phyloP scores from a whole-genome alignment of 176 grass and related monocot species.

The Panicum miliaceum region DNA sequence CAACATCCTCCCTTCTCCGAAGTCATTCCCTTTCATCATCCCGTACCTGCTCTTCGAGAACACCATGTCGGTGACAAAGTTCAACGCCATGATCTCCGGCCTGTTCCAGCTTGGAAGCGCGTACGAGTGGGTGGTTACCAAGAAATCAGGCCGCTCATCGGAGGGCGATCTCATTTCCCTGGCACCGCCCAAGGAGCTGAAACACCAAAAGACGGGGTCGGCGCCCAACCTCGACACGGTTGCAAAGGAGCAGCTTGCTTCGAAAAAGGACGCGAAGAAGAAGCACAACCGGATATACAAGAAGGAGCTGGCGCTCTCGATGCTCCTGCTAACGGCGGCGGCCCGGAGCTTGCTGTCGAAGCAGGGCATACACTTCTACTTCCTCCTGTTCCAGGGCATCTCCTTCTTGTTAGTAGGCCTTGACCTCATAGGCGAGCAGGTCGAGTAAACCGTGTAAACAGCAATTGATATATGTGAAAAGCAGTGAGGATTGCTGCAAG shows the following conservation, averaged over 20 bases:
- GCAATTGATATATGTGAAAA: conserved; percentile 38
- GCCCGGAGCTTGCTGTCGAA: conserved; percentile 91
- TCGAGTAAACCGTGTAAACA: conserved; percentile 64
- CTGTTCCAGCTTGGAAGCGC: conserved; percentile 94
- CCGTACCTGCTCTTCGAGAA: conserved; percentile 98
- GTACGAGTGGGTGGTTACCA: conserved; percentile 97
- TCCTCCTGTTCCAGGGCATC: conserved; percentile 96
- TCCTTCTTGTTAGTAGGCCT: conserved; percentile 96
- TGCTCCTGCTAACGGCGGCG: conserved; percentile 77
- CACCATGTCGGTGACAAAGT: conserved; percentile 99
- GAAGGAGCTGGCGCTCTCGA: conserved; percentile 85
- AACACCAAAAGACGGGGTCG: conserved; percentile 54
- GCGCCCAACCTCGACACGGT: conserved; percentile 62
- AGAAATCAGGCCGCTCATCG: conserved; percentile 89
- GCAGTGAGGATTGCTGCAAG: neutral
- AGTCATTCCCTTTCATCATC: conserved; percentile 94
- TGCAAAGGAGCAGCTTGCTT: conserved; percentile 42
- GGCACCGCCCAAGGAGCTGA: conserved; percentile 47
- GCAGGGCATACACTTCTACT: conserved; percentile 99
- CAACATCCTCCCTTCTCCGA: conserved; percentile 81
- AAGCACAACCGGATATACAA: conserved; percentile 99
- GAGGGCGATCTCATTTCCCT: conserved; percentile 83
- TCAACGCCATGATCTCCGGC: conserved; percentile 97
- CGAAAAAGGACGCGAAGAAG: conserved; percentile 59
- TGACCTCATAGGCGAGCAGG: conserved; percentile 97